Percentiles rank a stretch among this genome's conserved stretches.
Conservation (phyloP, 495 filamentous ascomycete genomes). For the Apiosordaria backusii region DNA sequence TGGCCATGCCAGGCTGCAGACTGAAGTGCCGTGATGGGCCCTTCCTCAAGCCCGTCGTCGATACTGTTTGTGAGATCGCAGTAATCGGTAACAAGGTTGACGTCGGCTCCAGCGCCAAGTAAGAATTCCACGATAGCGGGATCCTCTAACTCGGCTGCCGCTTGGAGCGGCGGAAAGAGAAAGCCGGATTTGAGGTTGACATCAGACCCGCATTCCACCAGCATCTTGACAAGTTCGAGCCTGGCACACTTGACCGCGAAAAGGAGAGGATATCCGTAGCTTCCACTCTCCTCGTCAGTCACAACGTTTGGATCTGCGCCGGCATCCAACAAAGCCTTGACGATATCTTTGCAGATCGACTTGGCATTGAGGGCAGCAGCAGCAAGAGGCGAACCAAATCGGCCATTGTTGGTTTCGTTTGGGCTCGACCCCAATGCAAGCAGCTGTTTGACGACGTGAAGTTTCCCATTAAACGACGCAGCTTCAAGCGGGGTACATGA, state of each 20-base stretch:
- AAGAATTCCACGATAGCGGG: not conserved
- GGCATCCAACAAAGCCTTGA: not conserved
- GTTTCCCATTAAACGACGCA: not conserved
- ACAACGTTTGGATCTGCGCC: not conserved
- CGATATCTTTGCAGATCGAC: not conserved
- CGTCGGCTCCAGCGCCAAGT: not conserved
- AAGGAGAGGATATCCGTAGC: not conserved
- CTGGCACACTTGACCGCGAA: not conserved
- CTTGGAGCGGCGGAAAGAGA: not conserved
- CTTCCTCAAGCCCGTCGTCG: not conserved
- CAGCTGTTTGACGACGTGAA: not conserved
- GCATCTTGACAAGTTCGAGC: not conserved
- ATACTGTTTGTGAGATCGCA: not conserved
- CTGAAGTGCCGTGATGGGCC: not conserved
- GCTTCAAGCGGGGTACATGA: not conserved
- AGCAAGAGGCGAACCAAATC: not conserved
- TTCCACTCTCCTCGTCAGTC: not conserved
- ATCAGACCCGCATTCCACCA: not conserved
- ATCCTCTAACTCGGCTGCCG: not conserved
- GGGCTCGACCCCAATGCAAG: not conserved
- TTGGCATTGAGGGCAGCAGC: not conserved
- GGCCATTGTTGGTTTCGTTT: not conserved
- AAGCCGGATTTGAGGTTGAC: not conserved
- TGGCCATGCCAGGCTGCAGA: not conserved
- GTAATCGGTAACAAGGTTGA: not conserved